phyloP scores from a whole-genome alignment of 345 rosid species.

The Firmiana major region DNA sequence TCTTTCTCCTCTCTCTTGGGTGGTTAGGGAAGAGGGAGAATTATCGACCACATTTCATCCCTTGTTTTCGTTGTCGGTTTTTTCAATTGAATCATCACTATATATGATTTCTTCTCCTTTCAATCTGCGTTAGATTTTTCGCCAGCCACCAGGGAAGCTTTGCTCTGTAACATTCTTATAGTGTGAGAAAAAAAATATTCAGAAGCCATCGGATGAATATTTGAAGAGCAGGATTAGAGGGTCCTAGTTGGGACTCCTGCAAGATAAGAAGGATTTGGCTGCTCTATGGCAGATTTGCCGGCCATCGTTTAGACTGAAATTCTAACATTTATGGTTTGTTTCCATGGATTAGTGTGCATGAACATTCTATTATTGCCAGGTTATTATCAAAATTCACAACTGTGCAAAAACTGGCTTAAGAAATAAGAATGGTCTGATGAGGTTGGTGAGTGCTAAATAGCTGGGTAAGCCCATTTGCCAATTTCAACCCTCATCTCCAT shows the following conservation, averaged over 20 bases:
- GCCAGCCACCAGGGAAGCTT: too few species aligned
- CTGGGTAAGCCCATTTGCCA: not conserved
- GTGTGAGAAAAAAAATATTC: too few species aligned
- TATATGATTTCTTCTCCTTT: too few species aligned
- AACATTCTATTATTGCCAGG: too few species aligned
- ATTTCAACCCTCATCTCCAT: too few species aligned
- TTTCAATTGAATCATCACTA: not conserved
- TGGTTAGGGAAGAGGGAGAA: not conserved
- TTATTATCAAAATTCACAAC: too few species aligned
- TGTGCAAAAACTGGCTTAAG: too few species aligned
- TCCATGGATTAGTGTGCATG: not conserved
- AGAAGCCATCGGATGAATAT: not conserved
- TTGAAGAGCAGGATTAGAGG: not conserved
- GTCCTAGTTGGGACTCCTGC: not conserved
- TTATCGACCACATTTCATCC: not conserved
- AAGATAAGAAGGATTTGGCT: not conserved
- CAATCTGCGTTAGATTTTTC: too few species aligned
- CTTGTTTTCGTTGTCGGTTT: not conserved
- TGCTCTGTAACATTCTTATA: too few species aligned
- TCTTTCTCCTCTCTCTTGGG: not conserved
- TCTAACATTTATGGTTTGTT: not conserved
- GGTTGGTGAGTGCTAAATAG: too few species aligned
- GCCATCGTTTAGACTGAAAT: not conserved
- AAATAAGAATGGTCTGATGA: too few species aligned
- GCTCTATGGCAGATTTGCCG: not conserved